A percentile compares a stretch with the other conserved stretches of the same genome.
Conservation (phyloP, 2,329 filamentous ascomycete species). For the Aspergillus intermedius region DNA sequence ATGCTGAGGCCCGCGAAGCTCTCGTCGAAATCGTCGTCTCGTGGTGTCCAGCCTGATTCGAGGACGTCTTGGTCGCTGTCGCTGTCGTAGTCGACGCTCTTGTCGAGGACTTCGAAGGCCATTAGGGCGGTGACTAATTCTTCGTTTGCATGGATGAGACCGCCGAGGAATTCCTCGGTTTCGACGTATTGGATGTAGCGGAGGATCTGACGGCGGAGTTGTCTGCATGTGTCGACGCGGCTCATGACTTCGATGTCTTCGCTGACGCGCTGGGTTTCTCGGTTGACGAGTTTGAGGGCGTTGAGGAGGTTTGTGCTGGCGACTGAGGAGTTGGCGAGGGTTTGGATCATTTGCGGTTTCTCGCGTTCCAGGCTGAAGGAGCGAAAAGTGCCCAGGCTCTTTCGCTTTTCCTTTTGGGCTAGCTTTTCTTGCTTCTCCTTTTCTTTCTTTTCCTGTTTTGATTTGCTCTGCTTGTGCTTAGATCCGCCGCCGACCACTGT, state of each 20-base stretch:
- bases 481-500: slow-evolving; percentile 30
- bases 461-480: slow-evolving; percentile 29
- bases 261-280: slow-evolving; percentile 80
- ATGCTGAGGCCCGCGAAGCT: slow-evolving; percentile 30
- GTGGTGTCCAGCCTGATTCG: slow-evolving; percentile 18
- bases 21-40: slow-evolving; percentile 21
- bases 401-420: slow-evolving; percentile 49
- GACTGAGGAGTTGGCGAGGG: slow-evolving; percentile 84
- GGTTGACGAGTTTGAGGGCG: slow-evolving; percentile 79
- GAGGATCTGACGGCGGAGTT: slow-evolving; percentile 73
- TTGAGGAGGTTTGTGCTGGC: slow-evolving; percentile 89
- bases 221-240: slow-evolving; percentile 80
- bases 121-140: slow-evolving; percentile 90
- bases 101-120: slow-evolving; percentile 88
- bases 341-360: slow-evolving; percentile 75
- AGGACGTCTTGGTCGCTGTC: slow-evolving; percentile 55
- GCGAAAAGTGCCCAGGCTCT: slow-evolving; percentile 32
- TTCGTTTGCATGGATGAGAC: slow-evolving; percentile 88
- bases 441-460: slow-evolving; percentile 46
- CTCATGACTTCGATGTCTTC: slow-evolving; percentile 69
- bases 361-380: slow-evolving; percentile 81
- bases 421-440: slow-evolving; percentile 45
- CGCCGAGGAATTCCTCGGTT: slow-evolving; percentile 83
- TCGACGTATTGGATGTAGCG: slow-evolving; percentile 91
- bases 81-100: slow-evolving; percentile 54